Evolutionary conservation across 192 early-diverging fungal genomes (phyloP), one percentile per base, ranked within the genome.

Genomic region (Podila epigama): DNA sequence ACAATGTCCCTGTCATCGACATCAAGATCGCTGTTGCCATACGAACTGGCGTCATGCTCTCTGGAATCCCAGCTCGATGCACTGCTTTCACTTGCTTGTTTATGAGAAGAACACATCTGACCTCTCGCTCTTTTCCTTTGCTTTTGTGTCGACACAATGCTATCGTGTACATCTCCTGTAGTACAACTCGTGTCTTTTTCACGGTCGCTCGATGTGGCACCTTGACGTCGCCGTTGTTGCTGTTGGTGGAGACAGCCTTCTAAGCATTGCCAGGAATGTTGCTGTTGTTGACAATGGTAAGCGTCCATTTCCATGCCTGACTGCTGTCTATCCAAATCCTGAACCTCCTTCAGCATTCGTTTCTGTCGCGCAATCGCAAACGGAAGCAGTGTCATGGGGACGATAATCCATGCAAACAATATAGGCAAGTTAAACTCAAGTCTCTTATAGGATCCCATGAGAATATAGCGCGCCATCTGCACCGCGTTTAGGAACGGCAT

Each of bases 401-500:
- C 52, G 16, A 55, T 28, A 25, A 81, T 71, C 71, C 84, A 82
- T 4, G 72, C 83, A 62, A 86, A 58, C 25, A 86, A 39, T 16
- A 86, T 70, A 7, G 72, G 77, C 11, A 84, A 13, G 27, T 82
- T 82, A 48, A 63, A 65, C 11, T 53, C 75, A 12, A 84, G 39
- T 5, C 61, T 61, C 3, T 82, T 75, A 42, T 80, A 83, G 2
- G 67, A 78, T 29, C 81, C 83, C 63, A 79, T 84, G 16, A 81
- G 66, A 6, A 84, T 59, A 44, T 68, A 73, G 0, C 77, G 63
- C 12, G 63, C 66, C n/a, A 84, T 69, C 42, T 75, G 75, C 4
- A 82, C 66, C 8, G 79, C 85, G 35, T 86, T 86, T 50, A 75
- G 70, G 62, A 84, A 86, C 2, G 85, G 85, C 64, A 82, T 69